Base-by-base conservation (phyloP, 495 filamentous ascomycete genomes). In the Emericellopsis terricola region DNA sequence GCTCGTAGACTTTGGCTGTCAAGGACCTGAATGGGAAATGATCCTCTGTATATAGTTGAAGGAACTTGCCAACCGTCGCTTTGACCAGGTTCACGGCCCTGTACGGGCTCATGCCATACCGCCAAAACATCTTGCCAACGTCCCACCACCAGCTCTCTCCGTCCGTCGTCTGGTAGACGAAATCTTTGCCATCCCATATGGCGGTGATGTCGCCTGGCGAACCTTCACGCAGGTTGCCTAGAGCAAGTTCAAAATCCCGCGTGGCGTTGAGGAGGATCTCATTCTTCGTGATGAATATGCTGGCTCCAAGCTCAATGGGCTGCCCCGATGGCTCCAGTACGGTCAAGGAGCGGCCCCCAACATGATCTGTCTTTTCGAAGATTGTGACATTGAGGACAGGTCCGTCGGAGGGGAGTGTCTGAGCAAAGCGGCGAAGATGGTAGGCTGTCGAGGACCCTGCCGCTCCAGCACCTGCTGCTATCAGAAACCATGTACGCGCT, bases 221-320 rank as follows among this genome's bases (percentile, higher is more conserved):
- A 39, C 54, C 44, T 13, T 44, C 24, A 4, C 52, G 52, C 0
- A 45, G 52, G n/a, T 52, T 43, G 11, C 45, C 48, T 3, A 43
- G 41, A 10, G 45, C 41, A 3, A 99, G 71, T 18, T 68, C 72
- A 44, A 94, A 81, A 28, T 74, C 64, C 16, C 68, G 59, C n/a
- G 76, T 68, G 0, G 86, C 79, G 30, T 75, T 69, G 39, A 75
- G 69, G 9, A 96, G 69, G 45, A 86, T 92, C 11, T 71, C 54
- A 48, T 99, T 99, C 28, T 81, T 69, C 28, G 78, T 49, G 18
- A 96, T 83, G 47, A 99, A 99, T 42, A 96, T 92, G 19, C 75
- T 85, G 23, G 80, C 91, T 7, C 89, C 89, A 1, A 94, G 66
- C 43, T 99, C 89, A 30, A 94, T 68, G 4, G 81, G 82, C 29